Evolutionary conservation across 2,329 filamentous ascomycete genomes (phyloP), one percentile per base, ranked within the genome.

Genomic region (Ascomycota sp.): DNA sequence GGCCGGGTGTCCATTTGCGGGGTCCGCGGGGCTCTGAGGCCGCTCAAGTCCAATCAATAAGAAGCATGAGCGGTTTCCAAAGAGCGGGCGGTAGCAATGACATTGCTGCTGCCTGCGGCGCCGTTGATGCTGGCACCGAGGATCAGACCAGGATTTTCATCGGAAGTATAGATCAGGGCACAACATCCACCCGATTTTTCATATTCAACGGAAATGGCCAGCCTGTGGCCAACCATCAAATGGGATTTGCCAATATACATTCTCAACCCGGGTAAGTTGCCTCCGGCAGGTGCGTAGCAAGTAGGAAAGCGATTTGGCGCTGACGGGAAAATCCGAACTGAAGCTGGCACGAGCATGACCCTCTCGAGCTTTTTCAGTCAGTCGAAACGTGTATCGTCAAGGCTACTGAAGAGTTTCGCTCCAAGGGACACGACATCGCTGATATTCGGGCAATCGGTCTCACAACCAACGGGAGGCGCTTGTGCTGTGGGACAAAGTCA

Each of bases 301-400:
- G 7, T 5, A 8, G 5, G 11, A 10, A 13, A 5, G 4, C 20
- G n/a, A 55, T 71, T 63, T 28, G 20, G 23, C 25, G 30, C 33
- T 39, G 35, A 40, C 27, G 15, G 20, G 9, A 21, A 20, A 19
- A 12, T 20, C n/a, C n/a, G 5, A 11, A 20, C 32, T 23, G 17
- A 44, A 86, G 80, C 51, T 91, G 80, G 81, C 80, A 92, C 50
- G 83, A 93, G 50, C 82, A 92, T 46, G 75, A 91, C 43, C 80
- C 83, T 4, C 55, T 69, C 30, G 79, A 82, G 45, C 68, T 93
- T 31, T 61, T 91, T 27, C 56, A 60, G 31, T 77, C 80, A 1
- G 80, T 86, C 21, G 68, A 81, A 44, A 64, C 64, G 36, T 93
- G 83, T 52, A 83, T 92, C 40, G 75, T 82, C 40, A 68, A 70